phyloP scores from a whole-genome alignment of 345 rosid genomes.

The Gossypium arboreum region DNA sequence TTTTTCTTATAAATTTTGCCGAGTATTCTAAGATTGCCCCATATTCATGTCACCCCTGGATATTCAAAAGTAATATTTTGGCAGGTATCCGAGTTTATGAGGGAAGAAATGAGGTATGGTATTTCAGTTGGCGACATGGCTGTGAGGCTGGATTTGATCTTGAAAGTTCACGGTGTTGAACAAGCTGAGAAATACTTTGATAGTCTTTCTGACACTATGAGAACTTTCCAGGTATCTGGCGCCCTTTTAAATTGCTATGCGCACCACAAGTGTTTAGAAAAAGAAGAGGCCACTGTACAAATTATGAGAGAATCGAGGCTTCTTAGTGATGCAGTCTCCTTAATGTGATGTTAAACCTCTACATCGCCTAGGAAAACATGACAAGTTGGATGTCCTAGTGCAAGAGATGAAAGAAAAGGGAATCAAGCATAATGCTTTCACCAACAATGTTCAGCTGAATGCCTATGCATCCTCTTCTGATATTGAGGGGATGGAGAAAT shows the following conservation, averaged over 20 bases:
- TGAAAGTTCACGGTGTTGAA: slow-evolving; percentile 41
- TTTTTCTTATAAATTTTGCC: background rate
- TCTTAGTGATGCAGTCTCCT: slow-evolving; percentile 27
- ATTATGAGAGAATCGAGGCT: slow-evolving; percentile 35
- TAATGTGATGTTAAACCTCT: slow-evolving; percentile 57
- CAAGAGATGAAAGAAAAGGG: slow-evolving; percentile 54
- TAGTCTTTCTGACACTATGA: slow-evolving; percentile 17
- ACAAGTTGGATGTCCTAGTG: slow-evolving; percentile 40
- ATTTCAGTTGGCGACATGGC: slow-evolving; percentile 41
- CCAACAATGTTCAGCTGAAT: slow-evolving; percentile 42
- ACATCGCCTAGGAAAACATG: slow-evolving; percentile 29
- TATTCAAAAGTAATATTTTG: background rate
- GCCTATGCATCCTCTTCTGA: slow-evolving; percentile 45
- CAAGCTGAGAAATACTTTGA: slow-evolving; percentile 46
- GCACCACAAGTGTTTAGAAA: slow-evolving; percentile 27
- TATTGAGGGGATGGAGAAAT: slow-evolving; percentile 51
- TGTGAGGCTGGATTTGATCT: slow-evolving; percentile 44
- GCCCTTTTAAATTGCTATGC: slow-evolving; percentile 53
- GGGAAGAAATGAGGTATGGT: slow-evolving; percentile 21
- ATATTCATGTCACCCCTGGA: background rate
- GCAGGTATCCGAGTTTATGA: slow-evolving; percentile 50
- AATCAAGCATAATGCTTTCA: slow-evolving; percentile 29
- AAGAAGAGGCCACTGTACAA: slow-evolving; percentile 41
- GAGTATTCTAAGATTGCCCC: background rate
- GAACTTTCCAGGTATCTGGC: slow-evolving; percentile 39